These are phyloP conservation scores for Plectranthus barbatus DNA, from an alignment of 257 asterid species.

Conservation along the genomic window DNA sequence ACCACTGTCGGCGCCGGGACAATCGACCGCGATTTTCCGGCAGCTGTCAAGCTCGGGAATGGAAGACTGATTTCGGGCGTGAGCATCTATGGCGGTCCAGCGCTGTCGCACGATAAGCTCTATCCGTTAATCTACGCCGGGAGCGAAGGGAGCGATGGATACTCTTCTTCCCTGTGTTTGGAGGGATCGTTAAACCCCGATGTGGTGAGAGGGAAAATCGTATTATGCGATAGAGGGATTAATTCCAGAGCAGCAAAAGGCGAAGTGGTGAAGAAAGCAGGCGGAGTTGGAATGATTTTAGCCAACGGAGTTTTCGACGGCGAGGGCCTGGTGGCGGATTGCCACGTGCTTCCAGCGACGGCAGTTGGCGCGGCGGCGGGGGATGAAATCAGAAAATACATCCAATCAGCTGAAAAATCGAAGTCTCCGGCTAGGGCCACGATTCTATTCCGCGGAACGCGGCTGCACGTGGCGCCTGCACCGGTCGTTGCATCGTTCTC, in stretches of 20 bases:
- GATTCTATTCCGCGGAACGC: slow-evolving; percentile 57
- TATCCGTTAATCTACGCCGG: slow-evolving; percentile 78
- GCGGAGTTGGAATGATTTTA: too few species aligned
- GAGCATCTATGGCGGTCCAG: slow-evolving; percentile 73
- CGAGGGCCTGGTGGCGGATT: slow-evolving; percentile 77
- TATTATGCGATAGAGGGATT: slow-evolving; percentile 71
- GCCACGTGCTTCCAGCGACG: slow-evolving; percentile 80
- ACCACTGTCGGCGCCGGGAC: too few species aligned
- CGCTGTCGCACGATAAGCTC: slow-evolving; percentile 41
- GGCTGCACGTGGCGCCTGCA: slow-evolving; percentile 62
- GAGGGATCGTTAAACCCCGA: slow-evolving; percentile 66
- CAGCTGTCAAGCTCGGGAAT: slow-evolving; percentile 67
- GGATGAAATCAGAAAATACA: slow-evolving; percentile 60
- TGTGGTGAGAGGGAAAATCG: slow-evolving; percentile 54
- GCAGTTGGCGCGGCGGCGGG: slow-evolving; percentile 64
- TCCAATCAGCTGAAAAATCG: slow-evolving; percentile 27
- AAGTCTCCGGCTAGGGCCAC: slow-evolving; percentile 44
- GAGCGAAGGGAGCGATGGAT: slow-evolving; percentile 66
- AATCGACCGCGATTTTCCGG: slow-evolving; percentile 86
- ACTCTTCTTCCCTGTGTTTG: slow-evolving; percentile 66
- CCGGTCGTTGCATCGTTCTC: slow-evolving; percentile 85
- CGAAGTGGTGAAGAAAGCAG: slow-evolving; percentile 78
- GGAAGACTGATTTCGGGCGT: slow-evolving; percentile 52
- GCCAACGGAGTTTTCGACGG: slow-evolving; percentile 86
- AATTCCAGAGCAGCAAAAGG: slow-evolving; percentile 80